These are phyloP conservation scores for Wickerhamomyces ciferrii DNA, from an alignment of 805 yeast genomes.

Conservation along the genomic window DNA sequence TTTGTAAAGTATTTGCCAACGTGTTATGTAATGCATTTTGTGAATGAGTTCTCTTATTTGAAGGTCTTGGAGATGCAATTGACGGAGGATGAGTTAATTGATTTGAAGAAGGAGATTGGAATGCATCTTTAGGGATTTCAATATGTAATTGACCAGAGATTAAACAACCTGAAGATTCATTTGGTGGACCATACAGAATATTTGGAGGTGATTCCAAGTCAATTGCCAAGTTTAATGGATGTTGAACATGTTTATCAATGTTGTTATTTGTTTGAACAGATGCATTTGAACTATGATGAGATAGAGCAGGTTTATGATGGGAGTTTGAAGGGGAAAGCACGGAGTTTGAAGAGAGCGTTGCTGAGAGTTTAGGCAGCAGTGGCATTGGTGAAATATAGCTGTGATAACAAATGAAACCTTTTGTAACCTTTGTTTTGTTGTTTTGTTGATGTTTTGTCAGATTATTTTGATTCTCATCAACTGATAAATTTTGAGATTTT, in stretches of 20 bases:
- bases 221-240: conserved; percentile 46
- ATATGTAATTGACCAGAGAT: conserved; percentile 74
- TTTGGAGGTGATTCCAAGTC: conserved; percentile 89
- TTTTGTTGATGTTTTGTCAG: no score
- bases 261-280: conserved; percentile 8
- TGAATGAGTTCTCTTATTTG: conserved; percentile 10
- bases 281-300: not conserved
- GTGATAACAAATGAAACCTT: not conserved
- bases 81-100: conserved; percentile 1
- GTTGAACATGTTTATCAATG: conserved; percentile 16
- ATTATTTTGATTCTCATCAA: no score
- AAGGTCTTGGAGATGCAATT: conserved; percentile 15
- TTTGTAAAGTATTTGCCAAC: conserved; percentile 18
- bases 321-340: not conserved
- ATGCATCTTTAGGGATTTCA: conserved; percentile 34
- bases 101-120: conserved; percentile 6
- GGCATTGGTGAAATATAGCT: conserved; percentile 9
- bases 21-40: conserved; percentile 14
- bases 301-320: not conserved
- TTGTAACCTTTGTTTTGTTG: no score
- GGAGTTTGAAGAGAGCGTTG: conserved; percentile 5
- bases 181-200: conserved; percentile 72
- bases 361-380: conserved; percentile 17
- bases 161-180: conserved; percentile 80
- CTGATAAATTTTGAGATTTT: no score